Evolutionary conservation across 176 grass and related monocot genomes (phyloP), one percentile per base, ranked within the genome.

Genomic region (Bromus sterilis): DNA sequence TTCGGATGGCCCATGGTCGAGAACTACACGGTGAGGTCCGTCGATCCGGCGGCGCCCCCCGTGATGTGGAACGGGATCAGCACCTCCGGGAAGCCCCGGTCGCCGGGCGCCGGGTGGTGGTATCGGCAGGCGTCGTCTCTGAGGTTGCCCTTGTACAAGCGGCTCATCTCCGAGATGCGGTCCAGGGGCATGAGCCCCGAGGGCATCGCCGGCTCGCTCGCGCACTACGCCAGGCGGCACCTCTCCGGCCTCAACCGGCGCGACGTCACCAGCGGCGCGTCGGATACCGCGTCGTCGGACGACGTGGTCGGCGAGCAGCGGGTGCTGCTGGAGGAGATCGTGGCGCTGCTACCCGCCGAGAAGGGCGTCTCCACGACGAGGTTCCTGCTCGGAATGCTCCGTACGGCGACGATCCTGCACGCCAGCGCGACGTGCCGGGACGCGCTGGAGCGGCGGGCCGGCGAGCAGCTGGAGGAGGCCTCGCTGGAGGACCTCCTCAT

Each of bases 401-500:
- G 79, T 21, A 90, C 83, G 1, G 94, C 91, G 9, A 89, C 81
- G 51, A 79, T 94, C 10, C 74, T 97, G 78, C 79, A 90, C 58
- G 94, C 91, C 9, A 71, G 79, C 73, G 70, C 49, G 70, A 35
- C 85, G 6, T 94, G 94, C 89, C 82, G 90, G 28, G 89, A 97
- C 69, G 79, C 67, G 25, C 80, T 94, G 78, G 94, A 97, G 82
- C 84, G 60, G 77, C 85, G 66, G 48, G 81, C 83, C 2, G 91
- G 89, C 6, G 75, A 37, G 49, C 94, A 97, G 68, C 76, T 97
- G 41, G 89, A 97, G 63, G 91, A 90, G 16, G 91, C 89, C 12
- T 25, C 85, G 35, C 82, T 94, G 29, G 91, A 90, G 66, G 94
- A 97, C 67, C 75, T 97, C 16, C 70, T 94, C 37, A 97, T 97